Evolutionary conservation across 2,329 filamentous ascomycete genomes (phyloP).

Genomic region (Fusarium marasasianum): DNA sequence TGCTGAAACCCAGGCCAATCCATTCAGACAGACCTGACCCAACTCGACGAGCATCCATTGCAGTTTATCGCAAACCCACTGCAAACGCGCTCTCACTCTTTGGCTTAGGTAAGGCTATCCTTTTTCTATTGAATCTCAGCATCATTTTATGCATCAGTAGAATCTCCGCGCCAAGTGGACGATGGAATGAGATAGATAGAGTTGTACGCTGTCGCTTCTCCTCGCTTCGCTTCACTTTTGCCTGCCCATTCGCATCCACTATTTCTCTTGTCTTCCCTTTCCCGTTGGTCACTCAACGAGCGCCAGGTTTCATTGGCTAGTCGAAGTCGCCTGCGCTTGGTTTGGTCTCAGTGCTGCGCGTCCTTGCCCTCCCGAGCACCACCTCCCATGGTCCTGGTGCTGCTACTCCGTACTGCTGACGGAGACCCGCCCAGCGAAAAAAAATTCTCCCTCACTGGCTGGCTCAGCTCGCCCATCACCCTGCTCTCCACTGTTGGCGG

Average conservation of each 20-base stretch:
- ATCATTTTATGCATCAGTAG: neutral
- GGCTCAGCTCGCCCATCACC: conserved; percentile 5
- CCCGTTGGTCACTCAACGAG: conserved; percentile 13
- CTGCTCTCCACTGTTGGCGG: conserved; percentile 35
- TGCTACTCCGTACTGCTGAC: conserved; percentile 17
- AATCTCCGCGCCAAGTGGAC: conserved; percentile 3
- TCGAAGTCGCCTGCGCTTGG: conserved; percentile 26
- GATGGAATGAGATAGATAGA: conserved; percentile 31
- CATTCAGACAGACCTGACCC: conserved; percentile 19
- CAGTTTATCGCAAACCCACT: conserved; percentile 41
- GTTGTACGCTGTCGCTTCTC: conserved; percentile 33
- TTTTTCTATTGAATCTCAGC: conserved; percentile 32
- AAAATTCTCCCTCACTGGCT: conserved; percentile 45
- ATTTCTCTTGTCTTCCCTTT: conserved; percentile 27
- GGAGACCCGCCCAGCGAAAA: conserved; percentile 44
- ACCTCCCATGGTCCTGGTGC: neutral
- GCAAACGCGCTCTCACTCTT: conserved; percentile 40
- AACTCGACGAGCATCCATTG: conserved; percentile 43
- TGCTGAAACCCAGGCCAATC: conserved; percentile 47
- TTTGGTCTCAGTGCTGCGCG: conserved; percentile 42
- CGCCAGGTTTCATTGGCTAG: conserved; percentile 19
- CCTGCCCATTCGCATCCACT: conserved; percentile 15
- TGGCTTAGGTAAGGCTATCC: conserved; percentile 45
- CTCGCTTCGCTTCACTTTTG: conserved; percentile 33
- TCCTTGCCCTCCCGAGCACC: conserved; percentile 9